phyloP scores from a whole-genome alignment of 2,329 filamentous ascomycete genomes.

The Colletotrichum horii region DNA sequence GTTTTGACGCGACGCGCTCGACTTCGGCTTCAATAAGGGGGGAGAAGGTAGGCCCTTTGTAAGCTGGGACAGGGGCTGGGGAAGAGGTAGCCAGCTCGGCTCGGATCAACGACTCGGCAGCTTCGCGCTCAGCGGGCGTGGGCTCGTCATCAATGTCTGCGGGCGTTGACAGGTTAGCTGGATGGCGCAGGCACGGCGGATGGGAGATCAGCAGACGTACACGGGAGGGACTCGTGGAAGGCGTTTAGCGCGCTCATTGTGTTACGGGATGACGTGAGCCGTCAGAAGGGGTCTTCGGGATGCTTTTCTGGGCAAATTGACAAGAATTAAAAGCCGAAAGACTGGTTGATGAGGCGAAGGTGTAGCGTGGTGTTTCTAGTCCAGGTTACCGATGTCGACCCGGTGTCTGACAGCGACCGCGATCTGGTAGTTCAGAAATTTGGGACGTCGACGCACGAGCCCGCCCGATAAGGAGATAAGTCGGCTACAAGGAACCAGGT shows the following conservation, averaged over 20 bases:
- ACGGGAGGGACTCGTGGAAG: conserved; percentile 80
- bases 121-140: conserved; percentile 64
- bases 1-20: conserved; percentile 59
- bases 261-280: background rate
- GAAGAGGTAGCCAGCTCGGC: conserved; percentile 63
- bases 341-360: background rate
- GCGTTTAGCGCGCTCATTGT: conserved; percentile 35
- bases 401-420: background rate
- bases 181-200: background rate
- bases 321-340: background rate
- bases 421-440: conserved; percentile 7
- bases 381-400: background rate
- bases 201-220: conserved; percentile 51
- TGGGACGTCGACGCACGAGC: conserved; percentile 8
- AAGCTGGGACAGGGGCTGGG: conserved; percentile 57
- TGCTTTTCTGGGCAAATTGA: background rate
- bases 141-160: conserved; percentile 83
- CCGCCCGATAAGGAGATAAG: conserved; percentile 16
- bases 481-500: conserved; percentile 2
- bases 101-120: conserved; percentile 73
- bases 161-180: conserved; percentile 21
- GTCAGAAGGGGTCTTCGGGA: too few species aligned
- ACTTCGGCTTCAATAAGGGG: conserved; percentile 73
- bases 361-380: background rate
- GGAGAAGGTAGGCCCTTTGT: conserved; percentile 61